A percentile compares a stretch with the other conserved stretches of the same genome.
Conservation (phyloP, 108 stramenopile genomes). For the Discostella stelligeroides region DNA sequence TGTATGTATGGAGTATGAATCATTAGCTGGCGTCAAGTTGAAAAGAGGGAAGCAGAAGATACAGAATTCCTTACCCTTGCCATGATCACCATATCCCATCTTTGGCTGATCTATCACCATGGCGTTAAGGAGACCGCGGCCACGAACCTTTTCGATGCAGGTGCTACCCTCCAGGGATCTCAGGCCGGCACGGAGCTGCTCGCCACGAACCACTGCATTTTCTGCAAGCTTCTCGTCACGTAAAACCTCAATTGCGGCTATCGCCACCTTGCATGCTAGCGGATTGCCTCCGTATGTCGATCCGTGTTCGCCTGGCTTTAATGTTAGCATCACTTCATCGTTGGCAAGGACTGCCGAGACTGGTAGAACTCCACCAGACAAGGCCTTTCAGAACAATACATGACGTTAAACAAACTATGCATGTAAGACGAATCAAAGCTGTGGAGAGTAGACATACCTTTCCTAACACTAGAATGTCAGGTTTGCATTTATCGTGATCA, state of each 20-base stretch:
- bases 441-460: conserved; percentile 68
- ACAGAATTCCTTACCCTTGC: conserved; percentile 34
- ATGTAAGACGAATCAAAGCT: too few species aligned
- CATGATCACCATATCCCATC: conserved; percentile 84
- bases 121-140: conserved; percentile 96
- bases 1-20: neutral
- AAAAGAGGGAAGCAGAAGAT: neutral
- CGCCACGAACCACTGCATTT: conserved; percentile 86
- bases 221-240: conserved; percentile 93
- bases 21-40: neutral
- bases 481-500: conserved; percentile 91
- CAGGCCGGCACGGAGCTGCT: conserved; percentile 87
- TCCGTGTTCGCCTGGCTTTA: conserved; percentile 99
- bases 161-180: conserved; percentile 59
- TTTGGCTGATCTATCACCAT: conserved; percentile 95
- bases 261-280: conserved; percentile 97
- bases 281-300: conserved; percentile 99
- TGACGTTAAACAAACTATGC: too few species aligned
- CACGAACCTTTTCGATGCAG: conserved; percentile 82
- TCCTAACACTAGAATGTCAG: conserved; percentile 96
- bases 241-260: conserved; percentile 93
- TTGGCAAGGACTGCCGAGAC: conserved; percentile 96
- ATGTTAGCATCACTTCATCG: conserved; percentile 95
- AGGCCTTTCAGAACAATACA: conserved; percentile 50
- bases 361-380: conserved; percentile 97